phyloP scores from a whole-genome alignment of 352 stramenopile genomes.

The Phytopythium kandeliae region DNA sequence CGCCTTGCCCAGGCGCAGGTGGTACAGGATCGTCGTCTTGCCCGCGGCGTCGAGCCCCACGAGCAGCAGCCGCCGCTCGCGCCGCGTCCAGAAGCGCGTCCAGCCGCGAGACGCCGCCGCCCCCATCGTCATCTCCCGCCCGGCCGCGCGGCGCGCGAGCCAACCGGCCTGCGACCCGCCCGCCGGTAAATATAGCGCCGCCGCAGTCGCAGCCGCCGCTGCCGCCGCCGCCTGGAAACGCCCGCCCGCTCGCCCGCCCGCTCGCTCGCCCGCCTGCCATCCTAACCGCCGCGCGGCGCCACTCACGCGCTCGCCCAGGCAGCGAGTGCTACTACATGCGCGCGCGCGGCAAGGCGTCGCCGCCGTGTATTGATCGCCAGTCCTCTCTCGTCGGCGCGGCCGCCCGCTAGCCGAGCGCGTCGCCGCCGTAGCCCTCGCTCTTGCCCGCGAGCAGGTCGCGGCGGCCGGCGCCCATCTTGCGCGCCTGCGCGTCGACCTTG shows the following conservation, averaged over 20 bases:
- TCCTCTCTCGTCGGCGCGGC: not conserved
- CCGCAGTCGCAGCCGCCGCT: too few species aligned
- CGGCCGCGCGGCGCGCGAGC: not conserved
- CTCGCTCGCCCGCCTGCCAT: too few species aligned
- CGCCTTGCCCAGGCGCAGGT: constrained; percentile 63
- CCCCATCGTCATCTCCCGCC: constrained; percentile 54
- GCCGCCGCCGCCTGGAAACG: constrained; percentile 2
- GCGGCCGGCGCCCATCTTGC: constrained; percentile 90
- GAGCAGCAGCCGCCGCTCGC: constrained; percentile 70
- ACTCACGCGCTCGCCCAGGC: too few species aligned
- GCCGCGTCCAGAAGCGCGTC: constrained; percentile 68
- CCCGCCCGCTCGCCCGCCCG: not conserved
- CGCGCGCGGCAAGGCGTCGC: too few species aligned
- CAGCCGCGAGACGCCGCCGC: constrained; percentile 59
- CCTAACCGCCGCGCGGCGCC: too few species aligned
- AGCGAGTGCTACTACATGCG: too few species aligned
- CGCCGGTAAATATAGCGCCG: constrained; percentile 4
- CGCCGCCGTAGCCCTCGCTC: constrained; percentile 91
- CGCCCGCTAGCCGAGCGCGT: constrained; percentile 66
- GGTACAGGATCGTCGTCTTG: constrained; percentile 83
- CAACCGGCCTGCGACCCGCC: not conserved
- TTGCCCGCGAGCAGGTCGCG: constrained; percentile 93
- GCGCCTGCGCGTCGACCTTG: constrained; percentile 97
- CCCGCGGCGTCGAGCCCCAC: constrained; percentile 69
- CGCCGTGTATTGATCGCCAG: too few species aligned